A percentile compares a stretch with the other conserved stretches of the same genome.
phyloP scores from a whole-genome alignment of 2,329 filamentous ascomycete species.

The Domatiomyces globalis region DNA sequence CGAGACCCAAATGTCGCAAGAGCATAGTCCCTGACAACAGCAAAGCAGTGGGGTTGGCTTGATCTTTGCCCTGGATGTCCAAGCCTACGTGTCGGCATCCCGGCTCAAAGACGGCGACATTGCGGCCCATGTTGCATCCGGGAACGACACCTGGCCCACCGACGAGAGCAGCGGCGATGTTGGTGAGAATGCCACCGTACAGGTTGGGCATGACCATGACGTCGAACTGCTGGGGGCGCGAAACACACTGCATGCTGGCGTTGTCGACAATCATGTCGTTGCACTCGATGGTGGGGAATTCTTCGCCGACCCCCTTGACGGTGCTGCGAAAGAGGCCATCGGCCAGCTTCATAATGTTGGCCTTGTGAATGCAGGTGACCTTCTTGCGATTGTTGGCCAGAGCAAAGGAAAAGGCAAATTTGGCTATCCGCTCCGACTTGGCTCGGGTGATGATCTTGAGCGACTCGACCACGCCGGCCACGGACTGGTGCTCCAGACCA shows the following conservation, averaged over 20 bases:
- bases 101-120: constrained; percentile 96
- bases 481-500: constrained; percentile 95
- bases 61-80: constrained; percentile 98
- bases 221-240: constrained; percentile 92
- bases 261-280: constrained; percentile 99
- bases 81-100: constrained; percentile 98
- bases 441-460: constrained; percentile 99
- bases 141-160: constrained; percentile 94
- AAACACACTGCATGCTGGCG: constrained; percentile 98
- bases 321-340: constrained; percentile 98
- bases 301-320: constrained; percentile 82
- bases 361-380: constrained; percentile 99
- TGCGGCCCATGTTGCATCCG: constrained; percentile 98
- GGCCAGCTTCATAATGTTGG: constrained; percentile 99
- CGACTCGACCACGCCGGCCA: constrained; percentile 90
- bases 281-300: constrained; percentile 87
- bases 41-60: constrained; percentile 94
- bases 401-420: constrained; percentile 95
- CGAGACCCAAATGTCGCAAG: constrained; percentile 87
- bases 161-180: constrained; percentile 93
- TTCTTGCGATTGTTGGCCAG: constrained; percentile 98
- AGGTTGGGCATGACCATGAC: constrained; percentile 98
- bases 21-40: constrained; percentile 95
- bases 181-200: constrained; percentile 70
- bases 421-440: constrained; percentile 98